Evolutionary conservation across 23 red algal species (phyloP), one percentile per base, ranked within the genome.

Genomic region (Chondrus crispus): DNA sequence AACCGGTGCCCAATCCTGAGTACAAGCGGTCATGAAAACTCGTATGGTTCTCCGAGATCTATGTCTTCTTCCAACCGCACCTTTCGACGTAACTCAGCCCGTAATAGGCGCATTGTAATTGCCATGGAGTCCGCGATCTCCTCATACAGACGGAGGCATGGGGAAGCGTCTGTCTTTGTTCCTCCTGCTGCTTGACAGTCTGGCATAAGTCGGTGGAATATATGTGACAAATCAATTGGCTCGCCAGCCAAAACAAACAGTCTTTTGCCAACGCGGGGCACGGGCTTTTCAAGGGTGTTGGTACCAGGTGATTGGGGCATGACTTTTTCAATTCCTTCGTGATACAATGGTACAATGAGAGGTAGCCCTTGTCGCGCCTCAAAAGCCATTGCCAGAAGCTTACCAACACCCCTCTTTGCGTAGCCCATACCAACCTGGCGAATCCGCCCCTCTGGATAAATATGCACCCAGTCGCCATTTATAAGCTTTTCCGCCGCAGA

Each of bases 251-350:
- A 77, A 12, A 95, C 83, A 87, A 94, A 98, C 35, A 95, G 60
- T 32, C 81, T 90, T 3, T 95, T 82, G 32, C 96, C 96, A 35
- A 57, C 74, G 28, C 74, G 42, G 22, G 96, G 96, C 40, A 95
- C 63, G 0, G 85, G 54, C 5, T 45, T 77, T 44, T 93, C 14
- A 18, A 95, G 74, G 39, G 84, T 78, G 51, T 98, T 72, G 22
- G 87, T 93, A 22, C 90, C 85, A n/a, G 38, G 46, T 29, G 88
- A 75, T 81, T 98, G 96, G 0, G 96, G 96, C 96, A 98, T 98
- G 22, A 98, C 93, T 36, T 85, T 79, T 68, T 98, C 93, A 85
- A 98, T 81, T 48, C 96, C 96, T 90, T 98, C 93, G 74, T 98
- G 96, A 53, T 98, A 98, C 54, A 98, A 82, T n/a, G 96, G 96